Conservation (phyloP, 257 asterid genomes). For the Leonotis leonurus region DNA sequence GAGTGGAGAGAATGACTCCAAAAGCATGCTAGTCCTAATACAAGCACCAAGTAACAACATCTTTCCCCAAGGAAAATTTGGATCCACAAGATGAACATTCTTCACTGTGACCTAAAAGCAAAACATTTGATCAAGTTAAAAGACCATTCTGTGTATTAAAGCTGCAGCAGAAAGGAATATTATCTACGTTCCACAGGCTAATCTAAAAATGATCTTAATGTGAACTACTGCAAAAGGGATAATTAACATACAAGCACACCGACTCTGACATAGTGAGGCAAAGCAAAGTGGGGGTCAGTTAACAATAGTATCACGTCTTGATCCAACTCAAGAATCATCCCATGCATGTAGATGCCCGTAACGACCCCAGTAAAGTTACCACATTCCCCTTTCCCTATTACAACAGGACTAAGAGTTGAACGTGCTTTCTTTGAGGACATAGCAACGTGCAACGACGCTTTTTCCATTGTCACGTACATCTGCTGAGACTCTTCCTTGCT, state of each 20-base stretch:
- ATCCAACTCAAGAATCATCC: constrained; percentile 85
- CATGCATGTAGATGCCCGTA: constrained; percentile 71
- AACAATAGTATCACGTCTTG: constrained; percentile 49
- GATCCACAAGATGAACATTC: constrained; percentile 71
- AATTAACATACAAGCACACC: constrained; percentile 70
- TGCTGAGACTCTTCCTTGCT: constrained; percentile 50
- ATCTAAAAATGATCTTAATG: constrained; percentile 3
- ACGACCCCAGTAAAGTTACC: constrained; percentile 67
- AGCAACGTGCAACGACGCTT: constrained; percentile 41
- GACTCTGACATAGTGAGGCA: constrained; percentile 78
- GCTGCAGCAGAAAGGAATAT: not conserved
- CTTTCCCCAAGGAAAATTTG: constrained; percentile 72
- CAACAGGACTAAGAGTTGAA: not conserved
- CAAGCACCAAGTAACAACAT: constrained; percentile 79
- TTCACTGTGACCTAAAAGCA: constrained; percentile 56
- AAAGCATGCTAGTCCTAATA: constrained; percentile 49
- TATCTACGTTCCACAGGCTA: constrained; percentile 6
- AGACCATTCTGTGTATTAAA: not conserved
- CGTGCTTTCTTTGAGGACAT: constrained; percentile 21
- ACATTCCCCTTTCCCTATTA: constrained; percentile 51
- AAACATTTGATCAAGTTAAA: constrained; percentile 15
- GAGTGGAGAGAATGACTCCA: constrained; percentile 79
- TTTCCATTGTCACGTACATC: constrained; percentile 59
- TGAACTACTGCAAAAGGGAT: constrained; percentile 6
- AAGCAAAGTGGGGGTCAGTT: constrained; percentile 49